Base-by-base conservation (phyloP, 2,329 filamentous ascomycete genomes). In the Aspergillus sp. region DNA sequence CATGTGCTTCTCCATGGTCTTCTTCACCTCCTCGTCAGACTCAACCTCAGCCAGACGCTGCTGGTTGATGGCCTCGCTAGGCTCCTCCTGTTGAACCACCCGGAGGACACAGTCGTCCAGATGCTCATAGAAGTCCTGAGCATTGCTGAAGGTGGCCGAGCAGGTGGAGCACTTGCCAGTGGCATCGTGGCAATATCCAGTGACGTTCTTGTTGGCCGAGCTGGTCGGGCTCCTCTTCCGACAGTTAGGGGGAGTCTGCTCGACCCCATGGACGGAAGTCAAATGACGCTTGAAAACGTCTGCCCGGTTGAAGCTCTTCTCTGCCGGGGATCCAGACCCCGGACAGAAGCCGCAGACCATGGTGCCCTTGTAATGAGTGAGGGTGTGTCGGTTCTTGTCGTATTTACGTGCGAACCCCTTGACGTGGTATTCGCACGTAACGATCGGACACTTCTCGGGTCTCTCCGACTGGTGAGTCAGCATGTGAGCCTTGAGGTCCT, bases 51-150 rank as follows among this genome's bases (percentile, higher is more conserved):
- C 77, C 49, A 85, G 77, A 31, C 80, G 76, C 61, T 81, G 79
- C 68, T 83, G 79, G 69, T 85, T 85, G 74, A 84, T 84, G 16
- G 82, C 83, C 65, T 85, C 84, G 55, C 78, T 81, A 3, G 83
- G 83, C 62, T 85, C 83, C 63, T 83, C 81, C 66, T 83, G 82
- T 68, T 85, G 83, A 29, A 88, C 86, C 22, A 88, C 84, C 32
- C 85, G 84, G 60, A 88, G 76, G 12, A 88, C 85, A 71, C 86
- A 88, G 75, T 88, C 85, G 69, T 88, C 94, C 65, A 97, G 81
- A 81, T 98, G 94, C 79, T 98, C 94, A 75, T 98, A 97, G 79
- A 97, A 97, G 71, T 97, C 94, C 76, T 98, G 94, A 2, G 94
- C 91, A 61, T 89, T 94, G 66, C 84, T 84, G 74, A 96, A 98